phyloP scores from a whole-genome alignment of 257 asterid genomes.

The Primulina huaijiensis region DNA sequence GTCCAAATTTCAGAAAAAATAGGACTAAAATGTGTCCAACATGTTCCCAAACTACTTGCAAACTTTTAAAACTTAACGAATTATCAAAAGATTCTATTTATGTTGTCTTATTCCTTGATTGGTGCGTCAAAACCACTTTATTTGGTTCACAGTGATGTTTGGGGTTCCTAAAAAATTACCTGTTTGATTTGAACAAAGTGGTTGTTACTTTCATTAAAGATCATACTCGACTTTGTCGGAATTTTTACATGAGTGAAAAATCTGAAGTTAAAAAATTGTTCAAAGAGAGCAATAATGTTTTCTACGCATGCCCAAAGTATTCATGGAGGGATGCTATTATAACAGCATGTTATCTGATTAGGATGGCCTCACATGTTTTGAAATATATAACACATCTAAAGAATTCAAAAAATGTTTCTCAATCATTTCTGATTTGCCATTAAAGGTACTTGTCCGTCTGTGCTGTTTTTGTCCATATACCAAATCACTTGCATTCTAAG shows the following conservation, averaged over 20 bases:
- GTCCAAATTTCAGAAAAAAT: too few species aligned
- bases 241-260: neutral
- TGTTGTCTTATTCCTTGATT: neutral
- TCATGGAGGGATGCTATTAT: neutral
- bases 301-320: neutral
- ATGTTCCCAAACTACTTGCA: too few species aligned
- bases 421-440: neutral
- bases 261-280: neutral
- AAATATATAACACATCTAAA: neutral
- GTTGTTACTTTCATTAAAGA: neutral
- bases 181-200: neutral
- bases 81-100: too few species aligned
- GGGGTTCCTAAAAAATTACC: neutral
- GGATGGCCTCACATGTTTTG: neutral
- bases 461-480: neutral
- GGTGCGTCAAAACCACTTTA: neutral
- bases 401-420: neutral
- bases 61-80: too few species aligned
- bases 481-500: neutral
- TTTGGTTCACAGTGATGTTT: neutral
- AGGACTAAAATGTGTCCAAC: too few species aligned
- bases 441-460: neutral
- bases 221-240: neutral
- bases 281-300: neutral
- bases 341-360: neutral